These are phyloP conservation scores for Heterobasidion annosum DNA, from an alignment of 1,284 basidiomycete species.

Conservation along the genomic window DNA sequence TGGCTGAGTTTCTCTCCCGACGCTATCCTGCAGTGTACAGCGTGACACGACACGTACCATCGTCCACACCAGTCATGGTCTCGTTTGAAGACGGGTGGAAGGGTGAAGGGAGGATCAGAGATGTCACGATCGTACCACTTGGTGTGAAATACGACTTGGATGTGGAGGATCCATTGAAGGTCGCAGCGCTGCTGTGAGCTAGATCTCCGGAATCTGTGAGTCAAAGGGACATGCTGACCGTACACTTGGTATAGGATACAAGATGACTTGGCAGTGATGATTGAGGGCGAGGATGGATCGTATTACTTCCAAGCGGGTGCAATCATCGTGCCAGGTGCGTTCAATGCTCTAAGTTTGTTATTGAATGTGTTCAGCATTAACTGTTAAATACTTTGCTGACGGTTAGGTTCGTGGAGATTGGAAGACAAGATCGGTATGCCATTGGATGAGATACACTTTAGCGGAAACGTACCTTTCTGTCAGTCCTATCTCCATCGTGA, in stretches of 20 bases:
- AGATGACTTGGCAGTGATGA: conserved; percentile 72
- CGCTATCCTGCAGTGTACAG: conserved; percentile 54
- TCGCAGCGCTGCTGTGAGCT: conserved; percentile 42
- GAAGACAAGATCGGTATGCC: conserved; percentile 68
- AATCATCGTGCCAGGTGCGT: conserved; percentile 49
- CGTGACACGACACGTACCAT: conserved; percentile 30
- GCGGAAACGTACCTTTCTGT: conserved; percentile 67
- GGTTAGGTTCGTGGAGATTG: conserved; percentile 67
- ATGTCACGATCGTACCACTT: conserved; percentile 44
- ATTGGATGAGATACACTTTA: conserved; percentile 64
- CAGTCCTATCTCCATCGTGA: conserved; percentile 17
- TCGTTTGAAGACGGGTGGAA: conserved; percentile 36
- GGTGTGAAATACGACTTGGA: conserved; percentile 42
- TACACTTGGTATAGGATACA: conserved; percentile 31
- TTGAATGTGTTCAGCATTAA: background rate
- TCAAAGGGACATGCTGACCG: too few relatives aligned
- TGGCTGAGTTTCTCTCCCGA: conserved; percentile 54
- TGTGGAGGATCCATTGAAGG: conserved; percentile 48
- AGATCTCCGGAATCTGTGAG: conserved; percentile 16
- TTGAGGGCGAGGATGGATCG: conserved; percentile 59
- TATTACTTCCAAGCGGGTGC: conserved; percentile 68
- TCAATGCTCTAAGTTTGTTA: background rate
- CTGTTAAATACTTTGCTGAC: too few relatives aligned
- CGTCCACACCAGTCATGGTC: background rate
- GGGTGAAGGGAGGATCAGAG: conserved; percentile 38